Base-by-base conservation (phyloP, 345 rosid genomes). In the Salix exigua region DNA sequence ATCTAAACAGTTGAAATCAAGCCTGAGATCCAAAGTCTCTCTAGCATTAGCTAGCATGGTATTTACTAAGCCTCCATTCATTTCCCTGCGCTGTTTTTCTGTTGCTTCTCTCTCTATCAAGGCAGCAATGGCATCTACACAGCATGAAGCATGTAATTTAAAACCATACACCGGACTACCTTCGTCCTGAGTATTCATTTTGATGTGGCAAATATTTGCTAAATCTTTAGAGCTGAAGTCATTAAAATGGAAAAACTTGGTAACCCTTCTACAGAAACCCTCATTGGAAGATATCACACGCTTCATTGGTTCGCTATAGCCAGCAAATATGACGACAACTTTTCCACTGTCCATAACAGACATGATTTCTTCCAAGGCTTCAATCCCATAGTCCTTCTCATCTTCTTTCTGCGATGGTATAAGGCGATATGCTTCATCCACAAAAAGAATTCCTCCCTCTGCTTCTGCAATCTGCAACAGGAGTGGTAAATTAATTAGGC, bases 321-420 rank as follows among this genome's bases (percentile, higher is more conserved):
- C 97, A 0, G 98, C 98, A 26, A 94, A 96, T 88, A 96, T 96
- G 75, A 96, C 98, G 25, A 94, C 89, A 25, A 96, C 81, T 69
- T 86, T 91, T 38, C 99, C 99, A 6, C 84, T 83, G 83, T 96
- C 98, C 99, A 96, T 96, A 65, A 94, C 92, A 0, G 97, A 94
- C 99, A 96, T 96, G 51, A 96, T 94, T 75, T 94, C 97, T 84
- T 96, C 99, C 14, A 96, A 75, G 23, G 99, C 99, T 88, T 96
- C 99, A 68, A 96, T 81, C 12, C 99, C 99, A 16, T 94, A 96
- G 84, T 96, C 99, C 76, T 92, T 96, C 55, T 94, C 99, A 42
- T 92, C 99, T 2, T 93, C 77, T 81, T 96, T 96, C 85, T 94
- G 99, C 93, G 92, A 88, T 0, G 98, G 99, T 78, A 94, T 94